These are phyloP conservation scores for Acanthamoeba healyi DNA, from an alignment of 208 protist species.

Conservation along the genomic window DNA sequence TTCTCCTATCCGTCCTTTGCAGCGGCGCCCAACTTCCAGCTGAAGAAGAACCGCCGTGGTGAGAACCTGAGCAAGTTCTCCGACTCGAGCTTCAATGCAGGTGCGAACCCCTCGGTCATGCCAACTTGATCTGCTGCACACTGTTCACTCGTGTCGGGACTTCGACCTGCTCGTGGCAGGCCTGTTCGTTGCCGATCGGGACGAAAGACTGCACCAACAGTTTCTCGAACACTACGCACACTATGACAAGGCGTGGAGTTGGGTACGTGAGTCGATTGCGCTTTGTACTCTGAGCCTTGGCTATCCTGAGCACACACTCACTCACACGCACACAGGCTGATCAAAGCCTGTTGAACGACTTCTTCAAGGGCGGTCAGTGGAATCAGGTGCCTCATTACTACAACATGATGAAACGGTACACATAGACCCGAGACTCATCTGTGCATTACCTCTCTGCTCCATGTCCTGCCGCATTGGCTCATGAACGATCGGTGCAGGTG, in stretches of 20 bases:
- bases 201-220: conserved; percentile 2
- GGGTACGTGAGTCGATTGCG: conserved; percentile 4
- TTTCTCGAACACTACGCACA: conserved; percentile 42
- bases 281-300: neutral
- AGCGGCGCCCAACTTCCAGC: conserved; percentile 24
- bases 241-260: conserved; percentile 57
- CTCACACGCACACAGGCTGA: neutral
- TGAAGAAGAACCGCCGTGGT: neutral
- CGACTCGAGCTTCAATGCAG: conserved; percentile 37
- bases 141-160: too few relatives aligned
- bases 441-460: neutral
- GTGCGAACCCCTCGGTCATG: too few relatives aligned
- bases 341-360: conserved; percentile 55
- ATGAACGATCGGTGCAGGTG: neutral
- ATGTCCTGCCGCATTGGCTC: neutral
- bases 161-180: neutral
- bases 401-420: conserved; percentile 62
- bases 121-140: too few relatives aligned
- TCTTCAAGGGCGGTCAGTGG: conserved; percentile 46
- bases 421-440: neutral
- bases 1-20: conserved; percentile 31
- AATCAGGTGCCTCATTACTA: neutral
- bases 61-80: conserved; percentile 69
- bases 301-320: too few relatives aligned
- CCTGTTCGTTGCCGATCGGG: conserved; percentile 28